phyloP scores from a whole-genome alignment of 192 early-diverging fungal species.

The Backusella liffmaniae region DNA sequence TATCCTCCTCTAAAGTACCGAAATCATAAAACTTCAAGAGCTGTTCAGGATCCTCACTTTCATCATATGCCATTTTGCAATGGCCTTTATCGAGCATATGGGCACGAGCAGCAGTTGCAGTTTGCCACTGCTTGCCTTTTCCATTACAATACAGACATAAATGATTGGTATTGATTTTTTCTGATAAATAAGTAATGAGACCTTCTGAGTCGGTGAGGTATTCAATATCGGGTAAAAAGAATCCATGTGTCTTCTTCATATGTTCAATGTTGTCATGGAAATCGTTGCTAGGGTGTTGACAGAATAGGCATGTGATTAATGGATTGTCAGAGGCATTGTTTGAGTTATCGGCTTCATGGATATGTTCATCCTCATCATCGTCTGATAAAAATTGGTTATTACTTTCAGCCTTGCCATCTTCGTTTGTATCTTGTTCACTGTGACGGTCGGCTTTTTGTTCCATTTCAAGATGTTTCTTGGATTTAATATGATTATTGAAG shows the following conservation, averaged over 20 bases:
- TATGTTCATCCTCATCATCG: conserved; percentile 11
- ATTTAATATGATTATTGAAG: conserved; percentile 84
- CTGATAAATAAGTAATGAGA: conserved; percentile 83
- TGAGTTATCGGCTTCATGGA: background rate
- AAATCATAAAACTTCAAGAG: conserved; percentile 96
- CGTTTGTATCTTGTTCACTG: conserved; percentile 13
- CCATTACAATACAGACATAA: conserved; percentile 95
- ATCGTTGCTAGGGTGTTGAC: conserved; percentile 58
- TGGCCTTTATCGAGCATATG: conserved; percentile 97
- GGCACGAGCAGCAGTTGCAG: conserved; percentile 81
- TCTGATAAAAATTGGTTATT: background rate
- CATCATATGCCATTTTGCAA: conserved; percentile 93
- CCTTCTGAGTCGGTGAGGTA: conserved; percentile 84
- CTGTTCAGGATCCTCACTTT: conserved; percentile 84
- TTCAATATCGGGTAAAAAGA: conserved; percentile 97
- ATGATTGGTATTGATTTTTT: conserved; percentile 92
- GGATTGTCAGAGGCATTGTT: background rate
- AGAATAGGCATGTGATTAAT: conserved; percentile 78
- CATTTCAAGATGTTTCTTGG: conserved; percentile 91
- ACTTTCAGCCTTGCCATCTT: background rate
- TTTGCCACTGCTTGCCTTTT: conserved; percentile 78
- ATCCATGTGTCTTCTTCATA: conserved; percentile 86
- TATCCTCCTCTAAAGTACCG: conserved; percentile 43
- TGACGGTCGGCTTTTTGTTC: conserved; percentile 72
- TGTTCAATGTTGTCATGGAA: conserved; percentile 81